These are phyloP conservation scores for Carpinus fangiana DNA, from an alignment of 306 rosid species.

Conservation along the genomic window DNA sequence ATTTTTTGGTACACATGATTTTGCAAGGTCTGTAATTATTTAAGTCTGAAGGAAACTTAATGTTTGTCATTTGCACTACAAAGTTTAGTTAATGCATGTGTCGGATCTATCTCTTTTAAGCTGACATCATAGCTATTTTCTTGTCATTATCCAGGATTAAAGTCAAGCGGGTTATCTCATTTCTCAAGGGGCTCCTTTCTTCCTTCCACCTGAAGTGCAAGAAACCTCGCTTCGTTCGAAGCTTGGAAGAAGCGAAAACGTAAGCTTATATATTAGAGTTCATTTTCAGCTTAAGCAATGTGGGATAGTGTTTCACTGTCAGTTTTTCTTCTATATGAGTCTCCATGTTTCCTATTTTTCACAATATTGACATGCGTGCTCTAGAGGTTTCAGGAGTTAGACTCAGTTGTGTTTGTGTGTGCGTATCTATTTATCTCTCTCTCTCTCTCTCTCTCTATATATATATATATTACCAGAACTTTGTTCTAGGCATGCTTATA, in stretches of 20 bases:
- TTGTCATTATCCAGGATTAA: constrained; percentile 60
- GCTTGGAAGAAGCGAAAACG: constrained; percentile 98
- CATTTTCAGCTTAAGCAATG: constrained; percentile 3
- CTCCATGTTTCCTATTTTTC: background rate
- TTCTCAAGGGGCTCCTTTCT: constrained; percentile 85
- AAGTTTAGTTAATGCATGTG: constrained; percentile 7
- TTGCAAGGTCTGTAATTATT: constrained; percentile 73
- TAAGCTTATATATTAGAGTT: constrained; percentile 24
- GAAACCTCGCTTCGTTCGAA: constrained; percentile 65
- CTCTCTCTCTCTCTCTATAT: too few species aligned
- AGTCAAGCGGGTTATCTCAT: constrained; percentile 79
- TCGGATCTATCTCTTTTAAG: constrained; percentile 8
- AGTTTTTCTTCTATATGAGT: background rate
- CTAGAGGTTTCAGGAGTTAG: background rate
- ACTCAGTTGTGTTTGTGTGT: background rate
- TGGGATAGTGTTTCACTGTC: background rate
- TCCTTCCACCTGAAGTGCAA: constrained; percentile 89
- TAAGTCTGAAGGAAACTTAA: constrained; percentile 23
- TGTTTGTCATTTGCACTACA: constrained; percentile 12
- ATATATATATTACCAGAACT: background rate
- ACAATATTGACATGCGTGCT: background rate
- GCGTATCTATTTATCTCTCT: too few species aligned
- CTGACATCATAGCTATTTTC: constrained; percentile 6
- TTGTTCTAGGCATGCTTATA: constrained; percentile 8
- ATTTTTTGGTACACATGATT: constrained; percentile 96